Conservation (phyloP, 495 filamentous ascomycete genomes). For the Tuber umbilicatum region DNA sequence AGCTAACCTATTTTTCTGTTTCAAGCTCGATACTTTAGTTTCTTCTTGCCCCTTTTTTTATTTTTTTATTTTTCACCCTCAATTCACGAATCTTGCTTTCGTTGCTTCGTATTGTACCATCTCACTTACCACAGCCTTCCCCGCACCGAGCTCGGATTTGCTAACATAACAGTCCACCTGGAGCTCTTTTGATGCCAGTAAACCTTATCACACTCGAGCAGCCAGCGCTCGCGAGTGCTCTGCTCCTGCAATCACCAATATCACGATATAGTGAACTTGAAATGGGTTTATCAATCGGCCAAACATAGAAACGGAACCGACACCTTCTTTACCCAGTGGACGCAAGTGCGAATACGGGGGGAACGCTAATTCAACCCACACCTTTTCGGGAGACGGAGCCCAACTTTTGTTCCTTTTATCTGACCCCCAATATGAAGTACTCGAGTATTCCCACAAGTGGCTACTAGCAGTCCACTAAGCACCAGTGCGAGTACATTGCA, state of each 20-base stretch:
- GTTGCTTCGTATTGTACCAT: constrained; percentile 15
- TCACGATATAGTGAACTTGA: not conserved
- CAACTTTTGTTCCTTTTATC: not conserved
- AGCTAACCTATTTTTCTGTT: not conserved
- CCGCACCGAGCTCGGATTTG: constrained; percentile 24
- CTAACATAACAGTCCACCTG: constrained; percentile 18
- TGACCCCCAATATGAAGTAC: not conserved
- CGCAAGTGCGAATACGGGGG: not conserved
- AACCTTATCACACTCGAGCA: not conserved
- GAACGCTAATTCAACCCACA: not conserved
- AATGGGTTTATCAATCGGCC: not conserved
- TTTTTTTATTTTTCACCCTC: constrained; percentile 3
- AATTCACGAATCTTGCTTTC: constrained; percentile 13
- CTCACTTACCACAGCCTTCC: constrained; percentile 13
- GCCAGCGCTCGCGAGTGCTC: not conserved
- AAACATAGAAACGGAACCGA: not conserved
- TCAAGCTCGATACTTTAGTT: not conserved
- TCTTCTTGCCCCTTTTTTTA: not conserved
- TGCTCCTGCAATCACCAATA: not conserved
- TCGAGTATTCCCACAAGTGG: not conserved
- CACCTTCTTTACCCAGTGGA: not conserved
- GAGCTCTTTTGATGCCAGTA: not conserved
- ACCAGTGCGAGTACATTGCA: not conserved
- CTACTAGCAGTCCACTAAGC: not conserved
- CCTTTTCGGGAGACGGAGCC: not conserved